Conservation (phyloP, 805 yeast species). For the Aciculoconidium aculeatum region DNA sequence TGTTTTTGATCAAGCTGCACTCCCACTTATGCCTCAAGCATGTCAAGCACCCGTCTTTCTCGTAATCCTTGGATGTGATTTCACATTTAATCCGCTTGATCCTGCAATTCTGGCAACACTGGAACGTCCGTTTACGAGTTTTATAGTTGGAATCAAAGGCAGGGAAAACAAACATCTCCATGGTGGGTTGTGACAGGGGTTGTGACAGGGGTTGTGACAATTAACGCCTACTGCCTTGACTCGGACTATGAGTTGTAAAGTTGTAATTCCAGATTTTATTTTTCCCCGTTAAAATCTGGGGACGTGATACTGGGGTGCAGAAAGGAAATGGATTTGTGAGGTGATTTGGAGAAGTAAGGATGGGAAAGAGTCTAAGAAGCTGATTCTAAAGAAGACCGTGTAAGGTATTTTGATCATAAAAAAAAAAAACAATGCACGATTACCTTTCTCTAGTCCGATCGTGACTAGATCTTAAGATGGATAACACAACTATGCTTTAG, state of each 20-base stretch:
- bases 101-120: slow-evolving; percentile 29
- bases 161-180: slow-evolving; percentile 30
- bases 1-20: slow-evolving; percentile 12
- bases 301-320: background rate
- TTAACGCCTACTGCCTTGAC: too few relatives aligned
- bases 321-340: slow-evolving; percentile 1
- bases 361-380: too few relatives aligned
- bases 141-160: slow-evolving; percentile 30
- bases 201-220: too few relatives aligned
- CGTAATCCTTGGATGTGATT: slow-evolving; percentile 20
- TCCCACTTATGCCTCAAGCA: slow-evolving; percentile 17
- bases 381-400: too few relatives aligned
- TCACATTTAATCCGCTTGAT: slow-evolving; percentile 23
- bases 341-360: background rate
- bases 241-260: too few relatives aligned
- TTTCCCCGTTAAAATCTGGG: too few relatives aligned
- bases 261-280: too few relatives aligned
- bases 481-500: too few relatives aligned
- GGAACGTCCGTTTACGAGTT: slow-evolving; percentile 28
- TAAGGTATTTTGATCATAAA: too few relatives aligned
- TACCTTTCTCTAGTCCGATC: too few relatives aligned
- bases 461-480: too few relatives aligned
- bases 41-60: slow-evolving; percentile 21
- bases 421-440: too few relatives aligned
- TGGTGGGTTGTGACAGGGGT: background rate